phyloP scores from a whole-genome alignment of 768 basidiomycete species.

The Cantharellus anzutake region DNA sequence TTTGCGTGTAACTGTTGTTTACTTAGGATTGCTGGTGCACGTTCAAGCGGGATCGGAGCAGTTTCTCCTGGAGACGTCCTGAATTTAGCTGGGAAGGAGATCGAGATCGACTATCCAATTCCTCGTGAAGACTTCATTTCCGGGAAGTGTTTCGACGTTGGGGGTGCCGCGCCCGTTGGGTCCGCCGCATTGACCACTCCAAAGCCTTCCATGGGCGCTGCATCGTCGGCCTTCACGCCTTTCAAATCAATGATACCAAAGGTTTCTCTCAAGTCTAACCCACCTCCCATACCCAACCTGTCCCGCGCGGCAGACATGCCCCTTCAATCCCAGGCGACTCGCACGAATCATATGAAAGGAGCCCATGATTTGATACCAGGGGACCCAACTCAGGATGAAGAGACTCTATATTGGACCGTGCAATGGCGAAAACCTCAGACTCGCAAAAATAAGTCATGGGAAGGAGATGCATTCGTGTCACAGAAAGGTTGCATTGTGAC shows the following conservation, averaged over 20 bases:
- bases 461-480: constrained; percentile 15
- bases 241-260: background rate
- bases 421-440: constrained; percentile 12
- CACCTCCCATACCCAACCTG: background rate
- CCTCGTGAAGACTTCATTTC: constrained; percentile 4
- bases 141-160: constrained; percentile 5
- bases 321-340: background rate
- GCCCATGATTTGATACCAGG: too few relatives aligned
- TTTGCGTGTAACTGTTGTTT: background rate
- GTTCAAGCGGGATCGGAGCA: background rate
- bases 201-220: background rate
- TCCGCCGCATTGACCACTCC: background rate
- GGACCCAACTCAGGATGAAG: background rate
- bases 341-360: background rate
- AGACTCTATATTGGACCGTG: constrained; percentile 2
- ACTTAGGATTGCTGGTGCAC: background rate
- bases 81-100: constrained; percentile 13
- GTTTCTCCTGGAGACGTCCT: constrained; percentile 11
- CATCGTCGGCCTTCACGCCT: background rate
- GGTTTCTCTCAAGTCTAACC: background rate
- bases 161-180: background rate
- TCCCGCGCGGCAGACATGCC: background rate
- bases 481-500: constrained; percentile 9
- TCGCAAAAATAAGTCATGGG: constrained; percentile 19
- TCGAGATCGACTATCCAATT: constrained; percentile 8